Conservation (phyloP, 2,329 filamentous ascomycete genomes). For the Chrysoporthe austroafricana region DNA sequence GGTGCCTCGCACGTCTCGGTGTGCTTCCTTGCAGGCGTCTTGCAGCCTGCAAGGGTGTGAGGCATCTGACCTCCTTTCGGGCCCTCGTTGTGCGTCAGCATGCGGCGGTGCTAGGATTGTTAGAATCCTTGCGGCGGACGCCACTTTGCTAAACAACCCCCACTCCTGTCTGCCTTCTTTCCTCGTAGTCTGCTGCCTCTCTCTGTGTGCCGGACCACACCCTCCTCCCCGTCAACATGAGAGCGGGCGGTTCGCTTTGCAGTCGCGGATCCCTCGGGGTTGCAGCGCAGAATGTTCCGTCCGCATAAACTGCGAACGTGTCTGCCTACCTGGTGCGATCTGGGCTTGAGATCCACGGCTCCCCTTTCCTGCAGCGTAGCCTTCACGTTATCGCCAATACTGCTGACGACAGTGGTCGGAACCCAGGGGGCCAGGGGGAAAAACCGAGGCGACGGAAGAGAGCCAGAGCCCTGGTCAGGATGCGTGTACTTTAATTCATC, state of each 20-base stretch:
- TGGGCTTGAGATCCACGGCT: not conserved
- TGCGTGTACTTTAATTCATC: not conserved
- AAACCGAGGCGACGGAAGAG: not conserved
- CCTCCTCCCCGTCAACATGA: slow-evolving; percentile 3
- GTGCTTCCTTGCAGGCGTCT: slow-evolving; percentile 9
- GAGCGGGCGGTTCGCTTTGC: not conserved
- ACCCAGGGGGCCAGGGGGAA: not conserved
- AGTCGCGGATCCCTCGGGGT: slow-evolving; percentile 26
- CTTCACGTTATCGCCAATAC: not conserved
- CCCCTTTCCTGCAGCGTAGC: not conserved
- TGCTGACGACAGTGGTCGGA: not conserved
- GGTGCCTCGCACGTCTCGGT: slow-evolving; percentile 3
- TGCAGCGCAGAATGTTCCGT: slow-evolving; percentile 22
- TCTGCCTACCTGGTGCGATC: not conserved
- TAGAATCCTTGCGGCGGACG: slow-evolving; percentile 13
- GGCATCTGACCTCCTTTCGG: slow-evolving; percentile 11
- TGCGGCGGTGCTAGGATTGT: slow-evolving; percentile 14
- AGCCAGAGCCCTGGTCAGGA: not conserved
- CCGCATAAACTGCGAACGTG: slow-evolving; percentile 21
- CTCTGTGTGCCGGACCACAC: slow-evolving; percentile 21
- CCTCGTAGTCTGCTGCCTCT: not conserved
- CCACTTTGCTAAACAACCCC: not conserved
- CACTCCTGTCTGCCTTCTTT: not conserved
- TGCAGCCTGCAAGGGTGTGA: slow-evolving; percentile 16
- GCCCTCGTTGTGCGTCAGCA: slow-evolving; percentile 23